Conservation (phyloP, 2,329 filamentous ascomycete genomes). For the Chaetomiaceae sp. region DNA sequence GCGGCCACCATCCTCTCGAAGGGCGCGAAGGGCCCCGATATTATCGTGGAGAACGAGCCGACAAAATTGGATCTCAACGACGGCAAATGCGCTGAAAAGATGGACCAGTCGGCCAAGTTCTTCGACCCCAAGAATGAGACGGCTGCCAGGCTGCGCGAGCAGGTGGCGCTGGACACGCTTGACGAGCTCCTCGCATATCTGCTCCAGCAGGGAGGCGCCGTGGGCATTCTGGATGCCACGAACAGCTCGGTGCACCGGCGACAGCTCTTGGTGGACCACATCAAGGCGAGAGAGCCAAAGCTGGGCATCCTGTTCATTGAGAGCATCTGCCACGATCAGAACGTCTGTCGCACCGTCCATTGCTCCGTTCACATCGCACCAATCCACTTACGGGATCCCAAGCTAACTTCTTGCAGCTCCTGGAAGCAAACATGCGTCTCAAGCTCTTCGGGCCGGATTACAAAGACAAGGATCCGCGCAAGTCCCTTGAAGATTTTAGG, state of each 20-base stretch:
- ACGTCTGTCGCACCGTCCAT: constrained; percentile 35
- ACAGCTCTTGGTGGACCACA: constrained; percentile 74
- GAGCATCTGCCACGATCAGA: constrained; percentile 81
- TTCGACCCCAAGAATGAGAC: constrained; percentile 86
- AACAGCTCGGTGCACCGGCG: constrained; percentile 89
- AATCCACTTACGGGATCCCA: not conserved
- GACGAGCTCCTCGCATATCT: constrained; percentile 91
- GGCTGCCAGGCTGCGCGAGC: constrained; percentile 78
- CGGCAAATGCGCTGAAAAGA: constrained; percentile 36
- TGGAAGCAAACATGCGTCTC: constrained; percentile 94
- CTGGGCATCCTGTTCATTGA: constrained; percentile 93
- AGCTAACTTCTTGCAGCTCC: constrained; percentile 41
- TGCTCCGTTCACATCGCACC: not conserved
- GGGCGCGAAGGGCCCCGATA: constrained; percentile 31
- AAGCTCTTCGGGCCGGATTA: constrained; percentile 97
- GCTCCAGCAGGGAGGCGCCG: constrained; percentile 71
- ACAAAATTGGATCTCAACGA: constrained; percentile 34
- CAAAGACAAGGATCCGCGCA: constrained; percentile 80
- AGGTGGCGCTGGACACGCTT: constrained; percentile 85
- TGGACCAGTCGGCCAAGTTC: constrained; percentile 88
- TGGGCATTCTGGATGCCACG: constrained; percentile 94
- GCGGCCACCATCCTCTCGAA: constrained; percentile 55
- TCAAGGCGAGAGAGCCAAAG: constrained; percentile 75
- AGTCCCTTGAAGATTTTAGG: constrained; percentile 85
- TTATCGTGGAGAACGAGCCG: constrained; percentile 32